These are phyloP conservation scores for Neofusicoccum parvum DNA, from an alignment of 2,329 filamentous ascomycete species.

Conservation along the genomic window DNA sequence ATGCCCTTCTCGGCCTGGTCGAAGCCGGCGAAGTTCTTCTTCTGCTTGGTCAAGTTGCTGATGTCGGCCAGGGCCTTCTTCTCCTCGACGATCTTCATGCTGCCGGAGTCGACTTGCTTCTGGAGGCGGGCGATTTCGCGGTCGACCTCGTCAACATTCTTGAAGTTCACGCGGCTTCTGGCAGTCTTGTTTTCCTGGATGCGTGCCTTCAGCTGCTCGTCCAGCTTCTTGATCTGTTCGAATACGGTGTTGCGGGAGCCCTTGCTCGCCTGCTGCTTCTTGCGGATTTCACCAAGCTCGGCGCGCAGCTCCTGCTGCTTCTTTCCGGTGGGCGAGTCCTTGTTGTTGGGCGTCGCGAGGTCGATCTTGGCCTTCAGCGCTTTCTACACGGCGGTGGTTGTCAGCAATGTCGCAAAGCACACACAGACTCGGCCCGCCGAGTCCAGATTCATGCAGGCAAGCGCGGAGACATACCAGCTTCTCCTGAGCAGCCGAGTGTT, in stretches of 20 bases:
- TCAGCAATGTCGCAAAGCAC: conserved; percentile 20
- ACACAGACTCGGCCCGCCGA: not conserved
- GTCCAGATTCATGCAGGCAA: conserved; percentile 1
- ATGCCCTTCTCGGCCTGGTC: conserved; percentile 87
- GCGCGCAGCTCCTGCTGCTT: conserved; percentile 82
- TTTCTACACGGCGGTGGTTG: conserved; percentile 59
- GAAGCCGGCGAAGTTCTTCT: conserved; percentile 87
- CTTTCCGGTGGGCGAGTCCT: conserved; percentile 78
- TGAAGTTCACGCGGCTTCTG: conserved; percentile 79
- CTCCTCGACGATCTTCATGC: conserved; percentile 96
- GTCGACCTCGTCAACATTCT: conserved; percentile 85
- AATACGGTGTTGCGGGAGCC: conserved; percentile 73
- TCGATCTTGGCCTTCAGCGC: conserved; percentile 88
- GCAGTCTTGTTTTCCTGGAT: conserved; percentile 85
- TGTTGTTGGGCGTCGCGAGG: conserved; percentile 76
- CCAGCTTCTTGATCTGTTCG: conserved; percentile 90
- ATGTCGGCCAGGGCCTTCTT: conserved; percentile 89
- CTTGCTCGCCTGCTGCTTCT: conserved; percentile 88
- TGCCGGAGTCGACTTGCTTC: conserved; percentile 82
- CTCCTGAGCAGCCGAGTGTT: conserved; percentile 75
- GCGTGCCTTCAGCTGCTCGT: conserved; percentile 83
- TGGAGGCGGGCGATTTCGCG: conserved; percentile 78
- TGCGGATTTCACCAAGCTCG: conserved; percentile 80
- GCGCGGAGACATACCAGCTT: conserved; percentile 55
- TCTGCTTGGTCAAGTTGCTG: conserved; percentile 79